Evolutionary conservation across 2,329 filamentous ascomycete genomes (phyloP), one percentile per base, ranked within the genome.

Genomic region (Alternaria sp.): DNA sequence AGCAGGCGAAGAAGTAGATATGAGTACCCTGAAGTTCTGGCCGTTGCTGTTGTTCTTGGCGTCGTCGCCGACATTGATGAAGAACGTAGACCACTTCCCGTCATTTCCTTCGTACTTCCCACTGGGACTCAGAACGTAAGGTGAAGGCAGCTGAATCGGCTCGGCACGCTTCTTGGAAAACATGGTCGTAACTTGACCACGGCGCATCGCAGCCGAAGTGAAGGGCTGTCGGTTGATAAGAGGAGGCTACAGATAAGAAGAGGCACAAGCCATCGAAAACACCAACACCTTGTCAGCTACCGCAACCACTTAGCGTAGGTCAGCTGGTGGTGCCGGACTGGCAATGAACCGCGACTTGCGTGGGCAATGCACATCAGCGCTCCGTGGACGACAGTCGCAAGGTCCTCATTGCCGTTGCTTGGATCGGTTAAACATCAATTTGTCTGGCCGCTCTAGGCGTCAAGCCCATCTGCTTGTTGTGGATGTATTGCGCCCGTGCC

Each of bases 1-100:
- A 23, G 73, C 12, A 26, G 66, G 41, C 43, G 75, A 70, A 25
- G 76, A 73, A 4, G 78, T 78, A 3, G 78, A 78, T 15, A 76
- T 68, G 10, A 80, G 72, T 6, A 79, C 71, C 20, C 64, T 73
- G 66, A 80, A 80, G 41, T 78, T 72, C 56, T 82, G 80, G 6
- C 77, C 76, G 15, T 73, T 69, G 3, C 72, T 75, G 0, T 71
- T 67, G 11, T 71, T 75, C 0, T 46, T 50, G 6, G 28, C 56
- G 12, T 71, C 68, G 12, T 75, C 72, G 11, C 81, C 81, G 1
- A 82, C 66, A 33, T 79, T 79, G 65, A 83, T 74, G n/a, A 60
- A 61, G 61, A 83, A 83, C 2, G 73, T 78, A 2, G 81, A 82
- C 81, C 81, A 83, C 47, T 65, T 71, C 1, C 81, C 81, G 64